Evolutionary conservation across 176 grass and related monocot species (phyloP), one percentile per base, ranked within the genome.

Genomic region (Musa acuminata): DNA sequence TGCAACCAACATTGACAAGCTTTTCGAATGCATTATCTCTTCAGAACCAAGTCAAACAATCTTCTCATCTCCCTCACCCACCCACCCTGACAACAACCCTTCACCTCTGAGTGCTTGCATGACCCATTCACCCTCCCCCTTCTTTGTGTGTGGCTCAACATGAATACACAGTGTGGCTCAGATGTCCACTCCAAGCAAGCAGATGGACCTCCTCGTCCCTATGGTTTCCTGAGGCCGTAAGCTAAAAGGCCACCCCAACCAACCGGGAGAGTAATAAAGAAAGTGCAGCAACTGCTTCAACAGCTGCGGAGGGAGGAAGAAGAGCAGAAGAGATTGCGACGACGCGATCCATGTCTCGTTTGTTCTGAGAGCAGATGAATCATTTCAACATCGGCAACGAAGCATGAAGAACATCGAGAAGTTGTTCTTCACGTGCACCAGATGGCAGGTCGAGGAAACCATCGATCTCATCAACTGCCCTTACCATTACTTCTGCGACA

Each of bases 401-500:
- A 60, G 49, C 16, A 76, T 76, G 49, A 20, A 14, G 49, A 43
- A 76, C 13, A 85, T 91, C 83, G 78, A 85, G 55, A 78, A 80
- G 62, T 79, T 86, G 78, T 91, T 99, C 72, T 87, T 94, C 78
- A 95, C 91, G 80, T 99, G 96, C 86, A 94, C 90, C 64, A 67
- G 88, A 85, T 99, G 96, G 96, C 91, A 95, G 89, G 82, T 99
- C 12, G 96, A 99, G 78, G 96, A 94, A 83, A 94, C 91, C 69
- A 91, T 82, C 29, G 86, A 99, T 66, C 89, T 91, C 72, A 70
- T 94, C 74, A 87, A 92, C 72, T 99, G 96, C 80, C 91, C 96
- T 43, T 99, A 84, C 80, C 95, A 99, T 81, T 99, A 99, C 88
- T 94, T 87, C 86, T 99, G 95, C 86, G 95, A 90, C 82, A 99